Evolutionary conservation across 2,329 filamentous ascomycete species (phyloP).

Genomic region (Trichophyton benhamiae): DNA sequence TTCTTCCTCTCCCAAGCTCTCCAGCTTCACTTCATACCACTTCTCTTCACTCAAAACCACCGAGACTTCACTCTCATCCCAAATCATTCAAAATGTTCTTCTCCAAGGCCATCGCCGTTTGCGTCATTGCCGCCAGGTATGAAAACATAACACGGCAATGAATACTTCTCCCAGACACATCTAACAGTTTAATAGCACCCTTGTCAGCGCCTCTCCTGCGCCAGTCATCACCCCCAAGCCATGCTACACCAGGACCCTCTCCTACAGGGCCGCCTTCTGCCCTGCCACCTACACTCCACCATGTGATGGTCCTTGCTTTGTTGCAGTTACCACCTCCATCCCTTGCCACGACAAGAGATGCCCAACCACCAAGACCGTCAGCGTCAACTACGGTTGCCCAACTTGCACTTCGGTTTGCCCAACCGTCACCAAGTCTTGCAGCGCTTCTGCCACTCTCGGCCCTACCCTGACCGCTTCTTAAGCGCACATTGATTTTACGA

Average conservation of each 20-base stretch:
- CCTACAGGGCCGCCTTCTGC: neutral
- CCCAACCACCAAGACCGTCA: conserved; percentile 7
- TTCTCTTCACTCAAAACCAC: neutral
- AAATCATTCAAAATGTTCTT: conserved; percentile 2
- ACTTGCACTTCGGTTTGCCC: conserved; percentile 10
- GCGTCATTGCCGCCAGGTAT: neutral
- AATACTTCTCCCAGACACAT: neutral
- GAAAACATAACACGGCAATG: neutral
- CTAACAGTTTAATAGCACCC: neutral
- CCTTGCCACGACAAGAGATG: conserved; percentile 10
- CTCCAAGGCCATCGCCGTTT: neutral
- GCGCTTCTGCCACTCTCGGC: neutral
- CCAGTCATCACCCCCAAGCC: neutral
- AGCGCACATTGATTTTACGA: neutral
- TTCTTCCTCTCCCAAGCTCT: neutral
- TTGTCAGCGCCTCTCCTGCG: neutral
- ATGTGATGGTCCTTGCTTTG: conserved; percentile 5
- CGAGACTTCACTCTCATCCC: neutral
- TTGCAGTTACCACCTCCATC: conserved; percentile 10
- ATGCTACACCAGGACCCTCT: conserved; percentile 2
- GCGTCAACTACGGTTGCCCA: conserved; percentile 8
- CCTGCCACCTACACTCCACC: neutral
- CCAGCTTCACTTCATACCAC: neutral
- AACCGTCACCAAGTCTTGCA: conserved; percentile 8
- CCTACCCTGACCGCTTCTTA: neutral